Conservation (phyloP, 2,329 filamentous ascomycete genomes). For the Mycocentrospora acerina region DNA sequence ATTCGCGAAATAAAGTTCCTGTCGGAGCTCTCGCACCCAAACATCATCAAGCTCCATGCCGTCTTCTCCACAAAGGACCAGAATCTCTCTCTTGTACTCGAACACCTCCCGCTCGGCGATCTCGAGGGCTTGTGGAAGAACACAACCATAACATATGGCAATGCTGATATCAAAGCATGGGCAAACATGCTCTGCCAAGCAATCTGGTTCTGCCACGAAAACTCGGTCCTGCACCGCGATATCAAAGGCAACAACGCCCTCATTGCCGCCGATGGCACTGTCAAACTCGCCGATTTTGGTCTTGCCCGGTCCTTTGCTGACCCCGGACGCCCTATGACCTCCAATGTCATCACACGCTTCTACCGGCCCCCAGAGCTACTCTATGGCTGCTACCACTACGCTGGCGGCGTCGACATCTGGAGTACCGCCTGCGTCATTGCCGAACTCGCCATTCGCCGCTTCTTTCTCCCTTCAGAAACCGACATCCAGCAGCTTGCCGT, state of each 20-base stretch:
- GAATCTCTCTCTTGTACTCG: conserved; percentile 93
- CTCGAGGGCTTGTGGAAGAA: conserved; percentile 86
- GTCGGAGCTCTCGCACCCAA: conserved; percentile 90
- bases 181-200: conserved; percentile 95
- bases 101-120: conserved; percentile 91
- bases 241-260: conserved; percentile 99
- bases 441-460: conserved; percentile 79
- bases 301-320: conserved; percentile 87
- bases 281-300: conserved; percentile 98
- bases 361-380: conserved; percentile 93
- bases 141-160: conserved; percentile 76
- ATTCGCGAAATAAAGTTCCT: conserved; percentile 95
- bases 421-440: conserved; percentile 90
- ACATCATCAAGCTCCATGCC: conserved; percentile 88
- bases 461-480: conserved; percentile 79
- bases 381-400: conserved; percentile 86
- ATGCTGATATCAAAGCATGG: conserved; percentile 95
- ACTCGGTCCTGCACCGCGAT: conserved; percentile 90
- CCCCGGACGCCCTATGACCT: conserved; percentile 85
- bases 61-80: conserved; percentile 97
- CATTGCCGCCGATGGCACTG: conserved; percentile 86
- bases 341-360: conserved; percentile 94
- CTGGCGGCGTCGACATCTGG: conserved; percentile 91
- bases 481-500: conserved; percentile 85
- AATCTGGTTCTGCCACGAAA: conserved; percentile 96